Conservation (phyloP, 2,329 filamentous ascomycete genomes). For the Sordariomycetes sp. region DNA sequence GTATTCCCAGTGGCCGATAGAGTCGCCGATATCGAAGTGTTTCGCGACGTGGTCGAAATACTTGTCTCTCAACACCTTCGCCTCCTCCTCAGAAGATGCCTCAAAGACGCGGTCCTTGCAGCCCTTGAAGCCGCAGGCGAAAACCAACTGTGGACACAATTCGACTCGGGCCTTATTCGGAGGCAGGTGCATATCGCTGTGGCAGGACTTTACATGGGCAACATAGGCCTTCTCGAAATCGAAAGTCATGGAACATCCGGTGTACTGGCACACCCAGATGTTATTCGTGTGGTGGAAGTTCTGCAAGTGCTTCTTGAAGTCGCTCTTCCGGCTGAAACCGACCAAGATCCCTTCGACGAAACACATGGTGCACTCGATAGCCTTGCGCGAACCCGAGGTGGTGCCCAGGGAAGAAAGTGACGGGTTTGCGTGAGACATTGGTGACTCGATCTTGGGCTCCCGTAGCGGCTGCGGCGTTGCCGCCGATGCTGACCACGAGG, state of each 20-base stretch:
- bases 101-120: conserved; percentile 33
- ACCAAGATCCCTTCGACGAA: conserved; percentile 32
- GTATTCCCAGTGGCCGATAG: conserved; percentile 32
- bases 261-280: conserved; percentile 30
- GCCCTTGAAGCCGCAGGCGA: conserved; percentile 28
- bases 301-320: conserved; percentile 38
- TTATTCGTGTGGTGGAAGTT: conserved; percentile 32
- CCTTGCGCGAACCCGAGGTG: conserved; percentile 7
- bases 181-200: conserved; percentile 28
- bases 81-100: conserved; percentile 23
- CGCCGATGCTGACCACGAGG: conserved; percentile 6
- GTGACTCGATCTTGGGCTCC: conserved; percentile 7
- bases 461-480: conserved; percentile 2
- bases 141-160: conserved; percentile 31
- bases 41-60: conserved; percentile 36
- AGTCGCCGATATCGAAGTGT: conserved; percentile 31
- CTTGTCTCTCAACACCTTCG: conserved; percentile 25
- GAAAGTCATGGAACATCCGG: conserved; percentile 29
- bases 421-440: conserved; percentile 2
- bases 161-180: conserved; percentile 29
- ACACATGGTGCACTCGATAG: conserved; percentile 30
- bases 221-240: conserved; percentile 33
- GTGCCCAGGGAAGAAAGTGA: not conserved
- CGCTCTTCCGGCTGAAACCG: conserved; percentile 33
- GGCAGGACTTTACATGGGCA: conserved; percentile 30